These are phyloP conservation scores for Dryadomyces sulphureus DNA, from an alignment of 2,329 filamentous ascomycete species.

Conservation along the genomic window DNA sequence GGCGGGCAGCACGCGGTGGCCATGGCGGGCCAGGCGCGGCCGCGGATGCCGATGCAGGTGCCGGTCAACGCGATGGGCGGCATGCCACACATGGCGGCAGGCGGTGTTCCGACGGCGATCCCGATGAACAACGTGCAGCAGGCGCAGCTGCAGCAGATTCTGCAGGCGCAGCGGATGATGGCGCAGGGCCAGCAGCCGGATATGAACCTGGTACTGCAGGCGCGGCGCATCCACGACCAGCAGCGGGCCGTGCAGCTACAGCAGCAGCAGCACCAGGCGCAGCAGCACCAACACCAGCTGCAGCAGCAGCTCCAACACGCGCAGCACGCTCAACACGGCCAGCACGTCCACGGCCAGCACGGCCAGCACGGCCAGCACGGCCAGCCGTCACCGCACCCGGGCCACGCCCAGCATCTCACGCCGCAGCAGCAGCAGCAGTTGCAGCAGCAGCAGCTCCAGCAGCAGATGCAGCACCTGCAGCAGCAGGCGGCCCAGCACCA, in stretches of 20 bases:
- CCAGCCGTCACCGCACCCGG: slow-evolving; percentile 35
- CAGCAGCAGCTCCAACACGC: slow-evolving; percentile 14
- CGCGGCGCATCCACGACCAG: slow-evolving; percentile 52
- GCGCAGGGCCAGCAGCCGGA: slow-evolving; percentile 27
- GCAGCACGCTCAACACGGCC: slow-evolving; percentile 15
- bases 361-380: slow-evolving; percentile 13
- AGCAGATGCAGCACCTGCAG: slow-evolving; percentile 14
- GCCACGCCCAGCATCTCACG: slow-evolving; percentile 25
- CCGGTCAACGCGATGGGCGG: slow-evolving; percentile 35
- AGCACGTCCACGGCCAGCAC: background rate
- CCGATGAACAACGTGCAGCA: slow-evolving; percentile 50
- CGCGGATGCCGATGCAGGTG: slow-evolving; percentile 39
- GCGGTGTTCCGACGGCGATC: slow-evolving; percentile 33
- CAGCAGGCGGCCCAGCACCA: slow-evolving; percentile 13
- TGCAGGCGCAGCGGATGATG: slow-evolving; percentile 44
- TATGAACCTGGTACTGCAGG: slow-evolving; percentile 43
- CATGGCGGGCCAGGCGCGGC: slow-evolving; percentile 29
- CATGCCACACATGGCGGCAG: slow-evolving; percentile 34
- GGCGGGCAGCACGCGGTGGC: slow-evolving; percentile 23
- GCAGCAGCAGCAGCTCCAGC: slow-evolving; percentile 26
- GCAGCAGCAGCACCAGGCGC: slow-evolving; percentile 40
- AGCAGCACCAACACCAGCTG: slow-evolving; percentile 31
- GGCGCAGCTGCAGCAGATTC: slow-evolving; percentile 48
- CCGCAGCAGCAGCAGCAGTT: slow-evolving; percentile 6
- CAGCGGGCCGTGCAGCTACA: slow-evolving; percentile 41